Conservation (phyloP, 352 stramenopile species). For the Phytophthora vignae region DNA sequence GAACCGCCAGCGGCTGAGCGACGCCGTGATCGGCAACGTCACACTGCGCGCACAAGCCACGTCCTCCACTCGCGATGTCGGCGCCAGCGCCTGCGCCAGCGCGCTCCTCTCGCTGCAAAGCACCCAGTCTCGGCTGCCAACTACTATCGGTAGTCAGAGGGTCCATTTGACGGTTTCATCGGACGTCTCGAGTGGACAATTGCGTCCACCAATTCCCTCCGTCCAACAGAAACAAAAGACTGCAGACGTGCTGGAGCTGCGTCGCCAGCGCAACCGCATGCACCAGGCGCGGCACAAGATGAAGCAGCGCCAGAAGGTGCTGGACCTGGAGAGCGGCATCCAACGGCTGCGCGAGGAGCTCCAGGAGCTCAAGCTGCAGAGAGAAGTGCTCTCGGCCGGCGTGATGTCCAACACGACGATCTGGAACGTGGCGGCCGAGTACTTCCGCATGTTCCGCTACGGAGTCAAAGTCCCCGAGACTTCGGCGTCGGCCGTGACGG, state of each 20-base stretch:
- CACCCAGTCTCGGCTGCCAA: neutral
- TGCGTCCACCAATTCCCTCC: constrained; percentile 1
- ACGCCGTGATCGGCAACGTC: constrained; percentile 12
- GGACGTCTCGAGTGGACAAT: neutral
- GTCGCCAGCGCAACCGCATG: constrained; percentile 26
- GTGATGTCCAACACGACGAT: constrained; percentile 18
- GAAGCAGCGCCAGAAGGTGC: constrained; percentile 21
- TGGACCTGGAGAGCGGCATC: constrained; percentile 16
- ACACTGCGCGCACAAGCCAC: neutral
- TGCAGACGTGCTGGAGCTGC: neutral
- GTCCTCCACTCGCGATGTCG: neutral
- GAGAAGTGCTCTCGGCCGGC: constrained; percentile 3
- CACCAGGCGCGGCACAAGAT: constrained; percentile 24
- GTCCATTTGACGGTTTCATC: constrained; percentile 7
- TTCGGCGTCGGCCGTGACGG: neutral
- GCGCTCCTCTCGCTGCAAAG: constrained; percentile 5
- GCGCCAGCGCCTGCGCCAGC: neutral
- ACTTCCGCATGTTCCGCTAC: constrained; percentile 25
- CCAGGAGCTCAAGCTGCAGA: constrained; percentile 16
- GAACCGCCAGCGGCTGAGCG: constrained; percentile 12
- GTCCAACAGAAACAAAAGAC: constrained; percentile 2
- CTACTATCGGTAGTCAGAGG: no score
- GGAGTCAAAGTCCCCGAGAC: neutral
- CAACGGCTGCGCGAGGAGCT: constrained; percentile 7
- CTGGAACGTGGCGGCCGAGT: constrained; percentile 23